Conservation (phyloP, 148 eudicot genomes). For the Fagopyrum tataricum region DNA sequence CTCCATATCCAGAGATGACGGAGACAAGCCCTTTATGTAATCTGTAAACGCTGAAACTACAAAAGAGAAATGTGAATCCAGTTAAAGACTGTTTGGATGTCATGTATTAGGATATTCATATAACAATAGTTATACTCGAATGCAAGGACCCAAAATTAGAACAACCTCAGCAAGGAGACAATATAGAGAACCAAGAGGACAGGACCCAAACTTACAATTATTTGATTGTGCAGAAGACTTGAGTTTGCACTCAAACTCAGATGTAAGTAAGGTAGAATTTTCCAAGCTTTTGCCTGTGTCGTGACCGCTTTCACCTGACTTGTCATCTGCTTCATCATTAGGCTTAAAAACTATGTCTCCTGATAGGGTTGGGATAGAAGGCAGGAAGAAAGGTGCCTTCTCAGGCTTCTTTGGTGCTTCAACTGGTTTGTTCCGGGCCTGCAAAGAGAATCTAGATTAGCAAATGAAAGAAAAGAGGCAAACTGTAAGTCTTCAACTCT, state of each 20-base stretch:
- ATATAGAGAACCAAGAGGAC: background rate
- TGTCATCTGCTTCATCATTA: slow-evolving; percentile 38
- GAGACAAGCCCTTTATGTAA: slow-evolving; percentile 71
- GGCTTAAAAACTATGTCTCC: slow-evolving; percentile 72
- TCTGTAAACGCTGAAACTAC: slow-evolving; percentile 86
- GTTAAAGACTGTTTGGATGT: background rate
- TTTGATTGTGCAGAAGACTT: slow-evolving; percentile 50
- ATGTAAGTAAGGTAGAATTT: slow-evolving; percentile 27
- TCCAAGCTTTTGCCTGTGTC: slow-evolving; percentile 18
- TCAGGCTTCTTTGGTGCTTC: slow-evolving; percentile 97
- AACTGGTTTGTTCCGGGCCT: slow-evolving; percentile 89
- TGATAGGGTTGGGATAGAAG: slow-evolving; percentile 78
- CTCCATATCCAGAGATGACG: slow-evolving; percentile 92
- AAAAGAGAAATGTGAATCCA: slow-evolving; percentile 13
- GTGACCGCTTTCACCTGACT: slow-evolving; percentile 23
- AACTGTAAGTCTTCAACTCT: background rate
- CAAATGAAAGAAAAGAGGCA: background rate
- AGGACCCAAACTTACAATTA: slow-evolving; percentile 43
- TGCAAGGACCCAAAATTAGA: too few relatives aligned
- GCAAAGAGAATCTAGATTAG: slow-evolving; percentile 13
- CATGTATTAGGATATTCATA: too few relatives aligned
- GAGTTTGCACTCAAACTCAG: slow-evolving; percentile 60
- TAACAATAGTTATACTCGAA: too few relatives aligned
- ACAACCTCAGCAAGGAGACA: background rate
- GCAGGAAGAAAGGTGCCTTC: slow-evolving; percentile 90